These are phyloP conservation scores for Sugiyamaella paludigena DNA, from an alignment of 1,139 yeast genomes.

Conservation along the genomic window DNA sequence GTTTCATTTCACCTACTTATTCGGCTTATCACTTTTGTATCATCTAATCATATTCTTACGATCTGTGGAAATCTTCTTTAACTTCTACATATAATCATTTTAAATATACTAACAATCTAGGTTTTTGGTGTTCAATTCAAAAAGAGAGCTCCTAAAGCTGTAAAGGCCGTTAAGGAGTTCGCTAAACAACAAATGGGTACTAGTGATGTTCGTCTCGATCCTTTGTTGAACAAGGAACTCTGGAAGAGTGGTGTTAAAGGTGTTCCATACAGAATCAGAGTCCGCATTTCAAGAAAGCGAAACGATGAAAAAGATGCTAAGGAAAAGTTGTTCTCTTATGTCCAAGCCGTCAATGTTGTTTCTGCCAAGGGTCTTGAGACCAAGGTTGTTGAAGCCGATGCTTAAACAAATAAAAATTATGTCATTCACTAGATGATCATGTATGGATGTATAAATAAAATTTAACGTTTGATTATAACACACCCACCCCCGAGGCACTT, in stretches of 20 bases:
- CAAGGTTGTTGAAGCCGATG: constrained; percentile 78
- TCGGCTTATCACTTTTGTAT: too few species aligned
- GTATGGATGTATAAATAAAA: constrained; percentile 12
- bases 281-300: constrained; percentile 99
- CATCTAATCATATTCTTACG: too few species aligned
- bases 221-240: constrained; percentile 95
- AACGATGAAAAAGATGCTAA: constrained; percentile 99
- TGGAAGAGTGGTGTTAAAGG: constrained; percentile 99
- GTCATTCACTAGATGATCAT: constrained; percentile 9
- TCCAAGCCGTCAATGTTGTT: constrained; percentile 95
- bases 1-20: too few species aligned
- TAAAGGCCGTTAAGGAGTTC: constrained; percentile 98
- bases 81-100: background rate
- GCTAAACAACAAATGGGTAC: constrained; percentile 99
- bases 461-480: background rate
- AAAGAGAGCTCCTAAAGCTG: constrained; percentile 99
- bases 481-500: too few species aligned
- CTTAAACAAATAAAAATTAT: constrained; percentile 11
- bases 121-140: constrained; percentile 98
- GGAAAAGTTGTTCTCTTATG: constrained; percentile 97
- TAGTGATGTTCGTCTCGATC: constrained; percentile 98
- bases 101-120: constrained; percentile 40
- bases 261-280: constrained; percentile 96
- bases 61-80: too few species aligned
- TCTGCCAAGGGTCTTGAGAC: constrained; percentile 97